Conservation (phyloP, 1,284 basidiomycete species). For the Papiliotrema nemorosa region DNA sequence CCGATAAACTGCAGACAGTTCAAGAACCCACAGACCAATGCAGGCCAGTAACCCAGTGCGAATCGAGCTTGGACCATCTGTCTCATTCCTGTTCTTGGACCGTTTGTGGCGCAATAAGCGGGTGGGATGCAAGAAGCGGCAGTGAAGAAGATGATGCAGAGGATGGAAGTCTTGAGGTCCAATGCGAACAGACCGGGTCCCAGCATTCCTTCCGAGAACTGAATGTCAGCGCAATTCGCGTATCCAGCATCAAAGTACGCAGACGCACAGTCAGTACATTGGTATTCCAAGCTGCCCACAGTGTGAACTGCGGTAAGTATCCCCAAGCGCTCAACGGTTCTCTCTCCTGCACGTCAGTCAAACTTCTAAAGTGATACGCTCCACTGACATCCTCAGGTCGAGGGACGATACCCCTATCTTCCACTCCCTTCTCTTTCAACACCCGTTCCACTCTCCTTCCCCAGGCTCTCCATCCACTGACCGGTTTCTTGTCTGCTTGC, state of each 20-base stretch:
- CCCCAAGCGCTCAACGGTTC: constrained; percentile 31
- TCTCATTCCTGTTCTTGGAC: constrained; percentile 74
- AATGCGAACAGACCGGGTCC: constrained; percentile 40
- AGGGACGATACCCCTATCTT: constrained; percentile 44
- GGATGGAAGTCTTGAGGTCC: constrained; percentile 27
- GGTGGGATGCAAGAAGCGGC: constrained; percentile 30
- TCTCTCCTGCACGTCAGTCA: constrained; percentile 22
- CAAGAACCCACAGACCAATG: constrained; percentile 62
- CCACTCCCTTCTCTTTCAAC: constrained; percentile 43
- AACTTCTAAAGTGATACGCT: neutral
- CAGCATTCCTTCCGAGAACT: constrained; percentile 45
- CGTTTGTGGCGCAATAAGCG: constrained; percentile 63
- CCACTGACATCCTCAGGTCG: constrained; percentile 39
- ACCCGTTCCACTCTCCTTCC: neutral
- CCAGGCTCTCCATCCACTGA: neutral
- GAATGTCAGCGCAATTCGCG: neutral
- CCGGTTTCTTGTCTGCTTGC: too few species aligned
- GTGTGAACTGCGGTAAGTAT: constrained; percentile 39
- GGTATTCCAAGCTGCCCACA: constrained; percentile 46
- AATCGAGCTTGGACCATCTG: constrained; percentile 79
- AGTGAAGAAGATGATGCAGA: constrained; percentile 37
- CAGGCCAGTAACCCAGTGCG: constrained; percentile 71
- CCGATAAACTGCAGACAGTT: constrained; percentile 64
- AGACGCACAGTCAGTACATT: constrained; percentile 41
- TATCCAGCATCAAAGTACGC: too few species aligned